A percentile compares a stretch with the other conserved stretches of the same genome.
phyloP scores from a whole-genome alignment of 495 filamentous ascomycete genomes.

The Entonaema liquescens region DNA sequence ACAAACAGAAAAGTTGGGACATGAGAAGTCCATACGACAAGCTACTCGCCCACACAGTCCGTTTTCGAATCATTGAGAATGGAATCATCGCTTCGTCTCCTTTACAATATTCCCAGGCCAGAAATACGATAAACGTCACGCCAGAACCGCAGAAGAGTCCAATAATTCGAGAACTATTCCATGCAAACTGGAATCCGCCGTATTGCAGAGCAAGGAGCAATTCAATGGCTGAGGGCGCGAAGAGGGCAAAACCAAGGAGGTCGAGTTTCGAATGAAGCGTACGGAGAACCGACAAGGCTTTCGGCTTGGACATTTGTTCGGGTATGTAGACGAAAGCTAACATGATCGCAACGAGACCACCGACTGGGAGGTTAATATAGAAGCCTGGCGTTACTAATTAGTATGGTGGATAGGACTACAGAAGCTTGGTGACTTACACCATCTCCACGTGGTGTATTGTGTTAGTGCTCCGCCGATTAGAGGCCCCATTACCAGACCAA shows the following conservation, averaged over 20 bases:
- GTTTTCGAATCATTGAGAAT: constrained; percentile 44
- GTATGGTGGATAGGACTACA: not conserved
- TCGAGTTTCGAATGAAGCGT: not conserved
- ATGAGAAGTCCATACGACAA: constrained; percentile 42
- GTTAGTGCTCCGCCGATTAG: not conserved
- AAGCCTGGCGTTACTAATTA: not conserved
- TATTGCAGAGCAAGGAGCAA: constrained; percentile 60
- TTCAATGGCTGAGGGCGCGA: constrained; percentile 41
- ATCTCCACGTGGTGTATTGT: not conserved
- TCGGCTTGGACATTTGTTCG: constrained; percentile 18
- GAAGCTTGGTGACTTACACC: not conserved
- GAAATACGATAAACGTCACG: constrained; percentile 49
- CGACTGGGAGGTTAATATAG: constrained; percentile 51
- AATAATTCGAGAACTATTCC: constrained; percentile 50
- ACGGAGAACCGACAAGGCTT: constrained; percentile 36
- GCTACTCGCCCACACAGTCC: constrained; percentile 49
- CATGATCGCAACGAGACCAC: constrained; percentile 40
- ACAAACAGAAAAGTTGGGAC: constrained; percentile 38
- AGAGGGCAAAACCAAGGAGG: not conserved
- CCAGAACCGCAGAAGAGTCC: constrained; percentile 37
- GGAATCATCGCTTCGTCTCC: constrained; percentile 61
- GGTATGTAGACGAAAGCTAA: constrained; percentile 58
- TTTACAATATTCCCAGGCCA: constrained; percentile 51
- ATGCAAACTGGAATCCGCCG: constrained; percentile 50
- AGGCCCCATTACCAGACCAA: not conserved